Conservation (phyloP, 768 basidiomycete species). For the Lenzites betulinus region DNA sequence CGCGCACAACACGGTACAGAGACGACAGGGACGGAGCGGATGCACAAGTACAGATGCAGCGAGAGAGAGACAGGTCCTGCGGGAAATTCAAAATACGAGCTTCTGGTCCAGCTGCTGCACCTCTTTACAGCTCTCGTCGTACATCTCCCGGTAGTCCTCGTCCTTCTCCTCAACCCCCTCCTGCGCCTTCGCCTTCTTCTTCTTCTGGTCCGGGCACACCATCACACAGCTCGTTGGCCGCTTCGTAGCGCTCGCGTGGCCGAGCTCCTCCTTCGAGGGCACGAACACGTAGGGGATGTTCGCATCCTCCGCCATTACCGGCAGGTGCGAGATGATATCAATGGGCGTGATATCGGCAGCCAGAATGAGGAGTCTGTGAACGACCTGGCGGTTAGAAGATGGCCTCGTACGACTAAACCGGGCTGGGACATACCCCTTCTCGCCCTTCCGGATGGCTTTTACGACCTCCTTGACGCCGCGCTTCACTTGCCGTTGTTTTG, state of each 20-base stretch:
- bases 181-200: conserved; percentile 68
- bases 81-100: conserved; percentile 55
- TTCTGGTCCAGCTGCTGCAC: conserved; percentile 78
- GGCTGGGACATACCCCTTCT: conserved; percentile 74
- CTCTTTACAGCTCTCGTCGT: conserved; percentile 85
- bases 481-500: conserved; percentile 93
- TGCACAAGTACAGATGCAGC: conserved; percentile 20
- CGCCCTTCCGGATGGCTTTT: conserved; percentile 95
- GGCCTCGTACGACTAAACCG: neutral
- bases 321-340: conserved; percentile 97
- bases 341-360: conserved; percentile 98
- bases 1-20: conserved; percentile 21
- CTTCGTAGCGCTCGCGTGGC: conserved; percentile 94
- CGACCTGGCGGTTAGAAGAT: neutral
- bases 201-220: conserved; percentile 83
- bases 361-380: conserved; percentile 75
- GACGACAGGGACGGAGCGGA: conserved; percentile 13
- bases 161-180: conserved; percentile 61
- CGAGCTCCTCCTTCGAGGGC: conserved; percentile 91
- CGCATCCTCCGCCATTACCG: conserved; percentile 92
- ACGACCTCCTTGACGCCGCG: conserved; percentile 98
- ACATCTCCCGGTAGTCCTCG: conserved; percentile 84
- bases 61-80: conserved; percentile 54
- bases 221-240: conserved; percentile 98
- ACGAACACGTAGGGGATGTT: conserved; percentile 90